Base-by-base conservation (phyloP, 306 rosid genomes). In the Heteromeles arbutifolia region DNA sequence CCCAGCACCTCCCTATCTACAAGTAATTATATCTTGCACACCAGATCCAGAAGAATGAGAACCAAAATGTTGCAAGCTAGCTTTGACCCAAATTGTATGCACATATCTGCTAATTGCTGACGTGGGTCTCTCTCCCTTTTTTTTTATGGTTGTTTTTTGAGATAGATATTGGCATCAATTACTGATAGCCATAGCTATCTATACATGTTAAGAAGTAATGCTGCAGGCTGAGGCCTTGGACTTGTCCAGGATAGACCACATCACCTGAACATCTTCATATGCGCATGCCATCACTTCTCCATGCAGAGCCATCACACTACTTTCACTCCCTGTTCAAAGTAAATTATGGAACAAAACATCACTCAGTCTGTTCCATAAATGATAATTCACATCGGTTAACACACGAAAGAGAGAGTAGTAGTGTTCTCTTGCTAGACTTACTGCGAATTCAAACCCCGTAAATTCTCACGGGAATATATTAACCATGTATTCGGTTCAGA, bases 161-260 rank as follows among this genome's bases (percentile, higher is more conserved):
- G 73, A 28, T 41, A 48, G 65, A 32, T 61, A 59, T 59, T 59
- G 65, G 39, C 63, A 13, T 59, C 22, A 34, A 59, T 59, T 13
- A 13, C 26, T 6, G 53, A 22, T 24, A 37, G 24, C 45, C 29
- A 65, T 59, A 53, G 58, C 57, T 2, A 14, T 65, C 45, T 19
- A 19, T 63, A 22, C 22, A 11, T 62, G 82, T 81, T 81, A 87
- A 64, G 96, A 86, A 45, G 41, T 63, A 62, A 91, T 63, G 77
- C 85, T 84, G 83, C 88, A 88, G 67, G 80, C 11, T 21, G 77
- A 74, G 71, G 94, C 75, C 65, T 94, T 94, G 71, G 98, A 82
- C 93, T 90, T 94, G 80, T 94, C 98, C 45, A 94, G 87, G 21
- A 94, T 94, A 4, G 96, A 91, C 98, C 98, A 94, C 98, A 94